Conservation (phyloP, 75 land plant species). For the Sequoia sempervirens region DNA sequence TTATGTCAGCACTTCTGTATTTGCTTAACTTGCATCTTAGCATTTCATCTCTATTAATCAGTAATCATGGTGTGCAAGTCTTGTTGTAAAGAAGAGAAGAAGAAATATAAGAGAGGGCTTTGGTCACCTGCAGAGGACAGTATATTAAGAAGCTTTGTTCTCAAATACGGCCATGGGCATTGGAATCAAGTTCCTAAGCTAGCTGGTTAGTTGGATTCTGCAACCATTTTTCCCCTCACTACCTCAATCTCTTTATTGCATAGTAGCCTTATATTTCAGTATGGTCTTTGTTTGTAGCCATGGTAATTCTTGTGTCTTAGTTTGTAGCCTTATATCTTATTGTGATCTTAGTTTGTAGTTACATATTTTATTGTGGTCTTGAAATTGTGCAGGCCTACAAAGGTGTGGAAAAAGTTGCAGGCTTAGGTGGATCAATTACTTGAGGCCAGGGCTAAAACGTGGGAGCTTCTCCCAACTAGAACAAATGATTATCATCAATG, state of each 20-base stretch:
- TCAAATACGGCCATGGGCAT: neutral
- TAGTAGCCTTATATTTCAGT: too few species aligned
- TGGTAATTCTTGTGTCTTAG: too few species aligned
- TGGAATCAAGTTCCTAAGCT: neutral
- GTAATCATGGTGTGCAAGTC: constrained; percentile 3
- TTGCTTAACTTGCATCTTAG: too few species aligned
- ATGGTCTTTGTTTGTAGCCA: too few species aligned
- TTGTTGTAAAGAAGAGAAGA: neutral
- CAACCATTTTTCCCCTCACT: neutral
- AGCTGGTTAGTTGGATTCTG: neutral
- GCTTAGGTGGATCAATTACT: constrained; percentile 5
- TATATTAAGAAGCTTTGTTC: neutral
- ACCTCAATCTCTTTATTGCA: too few species aligned
- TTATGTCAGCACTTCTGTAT: neutral
- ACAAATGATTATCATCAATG: constrained; percentile 17
- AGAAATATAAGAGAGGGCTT: neutral
- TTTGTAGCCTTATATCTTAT: too few species aligned
- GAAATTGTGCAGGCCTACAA: constrained; percentile 12
- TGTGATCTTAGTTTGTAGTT: too few species aligned
- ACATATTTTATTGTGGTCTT: neutral
- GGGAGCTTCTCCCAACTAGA: constrained; percentile 10
- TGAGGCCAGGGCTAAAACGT: constrained; percentile 12
- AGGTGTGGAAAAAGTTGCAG: constrained; percentile 23
- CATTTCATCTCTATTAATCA: neutral
- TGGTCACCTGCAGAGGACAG: neutral